Percentiles rank a stretch among this genome's conserved stretches.
Evolutionary conservation across 805 yeast genomes (phyloP).

Genomic region (Candida hungchunana): DNA sequence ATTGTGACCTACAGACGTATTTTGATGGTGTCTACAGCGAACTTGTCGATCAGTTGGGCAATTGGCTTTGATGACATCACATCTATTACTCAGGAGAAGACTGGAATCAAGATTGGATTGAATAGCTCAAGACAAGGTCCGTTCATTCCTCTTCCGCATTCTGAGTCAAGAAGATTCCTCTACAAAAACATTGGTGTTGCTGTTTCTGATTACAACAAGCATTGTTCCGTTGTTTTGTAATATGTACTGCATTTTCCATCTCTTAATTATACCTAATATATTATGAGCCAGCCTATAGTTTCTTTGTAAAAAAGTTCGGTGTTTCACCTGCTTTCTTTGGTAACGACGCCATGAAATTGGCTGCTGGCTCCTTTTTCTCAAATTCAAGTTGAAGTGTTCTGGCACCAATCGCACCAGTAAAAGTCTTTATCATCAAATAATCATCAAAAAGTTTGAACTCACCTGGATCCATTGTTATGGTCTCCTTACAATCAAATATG

Average conservation of each 20-base stretch:
- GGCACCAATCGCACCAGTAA: conserved; percentile 38
- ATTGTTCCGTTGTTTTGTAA: conserved; percentile 47
- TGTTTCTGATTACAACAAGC: conserved; percentile 73
- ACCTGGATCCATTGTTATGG: conserved; percentile 23
- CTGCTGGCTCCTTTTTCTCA: conserved; percentile 41
- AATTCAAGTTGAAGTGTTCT: conserved; percentile 50
- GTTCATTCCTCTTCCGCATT: conserved; percentile 78
- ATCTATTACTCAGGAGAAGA: conserved; percentile 68
- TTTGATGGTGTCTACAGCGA: conserved; percentile 59
- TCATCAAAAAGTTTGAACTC: conserved; percentile 26
- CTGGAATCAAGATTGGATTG: conserved; percentile 70
- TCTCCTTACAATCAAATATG: conserved; percentile 16
- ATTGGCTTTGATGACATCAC: conserved; percentile 60
- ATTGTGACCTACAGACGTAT: conserved; percentile 71
- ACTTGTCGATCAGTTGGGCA: conserved; percentile 65
- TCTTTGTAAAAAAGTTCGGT: conserved; percentile 11
- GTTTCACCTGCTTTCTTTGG: conserved; percentile 43
- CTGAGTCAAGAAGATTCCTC: conserved; percentile 55
- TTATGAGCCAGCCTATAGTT: no score
- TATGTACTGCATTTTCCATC: no score
- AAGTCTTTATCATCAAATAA: conserved; percentile 38
- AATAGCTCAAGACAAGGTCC: conserved; percentile 54
- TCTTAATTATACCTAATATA: no score
- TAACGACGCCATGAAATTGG: conserved; percentile 39
- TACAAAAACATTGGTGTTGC: conserved; percentile 76